These are phyloP conservation scores for Rhododendron ferrugineum DNA, from an alignment of 148 eudicot genomes.

Conservation along the genomic window DNA sequence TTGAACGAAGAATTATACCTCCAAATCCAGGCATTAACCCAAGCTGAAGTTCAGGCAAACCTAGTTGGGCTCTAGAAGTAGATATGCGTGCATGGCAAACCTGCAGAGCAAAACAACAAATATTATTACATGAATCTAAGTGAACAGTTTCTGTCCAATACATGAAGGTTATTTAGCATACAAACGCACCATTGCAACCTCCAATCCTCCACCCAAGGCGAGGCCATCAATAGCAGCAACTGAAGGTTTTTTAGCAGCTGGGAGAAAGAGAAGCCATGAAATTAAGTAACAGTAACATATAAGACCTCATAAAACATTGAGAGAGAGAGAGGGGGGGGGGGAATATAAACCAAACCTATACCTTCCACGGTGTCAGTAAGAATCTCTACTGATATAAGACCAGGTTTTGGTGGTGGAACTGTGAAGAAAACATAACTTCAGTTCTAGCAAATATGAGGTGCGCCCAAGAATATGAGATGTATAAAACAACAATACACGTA, in stretches of 20 bases:
- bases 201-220: conserved; percentile 94
- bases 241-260: conserved; percentile 85
- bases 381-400: conserved; percentile 76
- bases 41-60: conserved; percentile 95
- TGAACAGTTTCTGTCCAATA: neutral
- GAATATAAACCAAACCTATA: conserved; percentile 16
- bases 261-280: neutral
- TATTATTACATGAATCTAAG: neutral
- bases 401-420: conserved; percentile 64
- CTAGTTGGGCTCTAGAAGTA: conserved; percentile 83
- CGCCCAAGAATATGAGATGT: neutral
- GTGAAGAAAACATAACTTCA: conserved; percentile 17
- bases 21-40: conserved; percentile 96
- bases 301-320: neutral
- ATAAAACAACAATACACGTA: conserved; percentile 21
- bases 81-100: conserved; percentile 93
- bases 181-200: conserved; percentile 87
- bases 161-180: neutral
- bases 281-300: neutral
- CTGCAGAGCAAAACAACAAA: conserved; percentile 24
- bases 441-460: conserved; percentile 1
- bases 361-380: conserved; percentile 82
- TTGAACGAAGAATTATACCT: conserved; percentile 43
- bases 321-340: neutral
- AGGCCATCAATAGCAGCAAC: conserved; percentile 97